phyloP scores from a whole-genome alignment of 1,284 basidiomycete genomes.

The Boletellus deceptivus region DNA sequence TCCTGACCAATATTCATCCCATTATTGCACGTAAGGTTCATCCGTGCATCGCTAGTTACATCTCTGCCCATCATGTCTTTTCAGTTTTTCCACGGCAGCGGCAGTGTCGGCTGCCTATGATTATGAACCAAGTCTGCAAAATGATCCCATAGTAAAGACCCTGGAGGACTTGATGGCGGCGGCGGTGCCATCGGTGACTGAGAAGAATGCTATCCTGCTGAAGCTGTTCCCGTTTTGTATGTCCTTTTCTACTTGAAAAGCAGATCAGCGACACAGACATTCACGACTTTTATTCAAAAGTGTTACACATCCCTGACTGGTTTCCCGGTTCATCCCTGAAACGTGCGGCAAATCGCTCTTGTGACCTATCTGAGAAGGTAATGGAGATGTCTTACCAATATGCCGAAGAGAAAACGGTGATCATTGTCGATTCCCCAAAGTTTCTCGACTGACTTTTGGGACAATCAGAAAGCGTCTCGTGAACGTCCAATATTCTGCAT shows the following conservation, averaged over 20 bases:
- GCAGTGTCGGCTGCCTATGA: constrained; percentile 13
- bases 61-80: neutral
- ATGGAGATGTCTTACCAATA: constrained; percentile 14
- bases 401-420: constrained; percentile 1
- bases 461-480: neutral
- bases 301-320: constrained; percentile 23
- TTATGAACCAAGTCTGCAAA: constrained; percentile 11
- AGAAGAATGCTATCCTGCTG: constrained; percentile 8
- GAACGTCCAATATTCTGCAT: constrained; percentile 1
- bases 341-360: constrained; percentile 8
- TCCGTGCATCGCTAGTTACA: too few relatives aligned
- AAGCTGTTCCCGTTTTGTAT: constrained; percentile 20
- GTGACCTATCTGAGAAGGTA: neutral
- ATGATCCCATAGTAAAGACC: constrained; percentile 9
- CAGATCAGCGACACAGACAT: too few relatives aligned
- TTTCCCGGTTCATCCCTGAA: constrained; percentile 18
- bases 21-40: constrained; percentile 5
- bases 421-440: too few relatives aligned
- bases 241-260: neutral
- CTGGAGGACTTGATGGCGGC: neutral
- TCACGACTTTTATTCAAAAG: constrained; percentile 2
- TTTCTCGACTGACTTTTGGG: neutral
- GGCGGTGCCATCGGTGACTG: neutral
- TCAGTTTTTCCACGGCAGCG: constrained; percentile 7
- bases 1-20: constrained; percentile 6